Conservation (phyloP, 1,139 yeast genomes). For the Diutina catenulata region DNA sequence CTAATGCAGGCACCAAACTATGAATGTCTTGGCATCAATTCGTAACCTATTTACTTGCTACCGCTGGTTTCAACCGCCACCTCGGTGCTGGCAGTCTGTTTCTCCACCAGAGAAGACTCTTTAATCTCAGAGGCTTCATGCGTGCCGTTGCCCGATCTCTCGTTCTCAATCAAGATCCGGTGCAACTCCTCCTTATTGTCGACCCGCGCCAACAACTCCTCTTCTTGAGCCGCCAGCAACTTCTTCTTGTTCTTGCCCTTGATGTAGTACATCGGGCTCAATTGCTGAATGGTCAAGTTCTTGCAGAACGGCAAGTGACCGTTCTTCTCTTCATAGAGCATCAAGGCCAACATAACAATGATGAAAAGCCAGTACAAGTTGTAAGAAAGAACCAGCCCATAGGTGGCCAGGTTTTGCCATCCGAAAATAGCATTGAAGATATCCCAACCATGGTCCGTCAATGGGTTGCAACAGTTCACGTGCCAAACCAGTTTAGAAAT, state of each 20-base stretch:
- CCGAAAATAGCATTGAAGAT: conserved; percentile 78
- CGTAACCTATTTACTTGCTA: no score
- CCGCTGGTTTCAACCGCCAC: no score
- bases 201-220: conserved; percentile 37
- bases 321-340: conserved; percentile 61
- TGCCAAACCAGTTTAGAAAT: conserved; percentile 74
- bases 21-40: no score
- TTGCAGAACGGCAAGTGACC: conserved; percentile 53
- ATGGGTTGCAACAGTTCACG: conserved; percentile 90
- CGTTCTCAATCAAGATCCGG: not conserved
- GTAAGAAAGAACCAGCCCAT: conserved; percentile 77
- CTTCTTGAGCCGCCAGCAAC: conserved; percentile 40
- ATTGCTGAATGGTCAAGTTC: conserved; percentile 36
- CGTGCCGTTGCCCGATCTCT: no score
- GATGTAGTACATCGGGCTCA: conserved; percentile 64
- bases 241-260: conserved; percentile 57
- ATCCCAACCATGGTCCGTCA: conserved; percentile 85
- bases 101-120: no score
- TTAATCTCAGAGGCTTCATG: no score
- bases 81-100: no score
- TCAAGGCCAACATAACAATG: conserved; percentile 39
- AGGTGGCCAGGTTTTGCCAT: conserved; percentile 88
- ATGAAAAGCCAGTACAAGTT: conserved; percentile 71
- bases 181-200: conserved; percentile 11
- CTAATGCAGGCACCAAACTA: no score